Evolutionary conservation across 2,329 filamentous ascomycete species (phyloP).

Genomic region (Pseudocercospora eumusae): DNA sequence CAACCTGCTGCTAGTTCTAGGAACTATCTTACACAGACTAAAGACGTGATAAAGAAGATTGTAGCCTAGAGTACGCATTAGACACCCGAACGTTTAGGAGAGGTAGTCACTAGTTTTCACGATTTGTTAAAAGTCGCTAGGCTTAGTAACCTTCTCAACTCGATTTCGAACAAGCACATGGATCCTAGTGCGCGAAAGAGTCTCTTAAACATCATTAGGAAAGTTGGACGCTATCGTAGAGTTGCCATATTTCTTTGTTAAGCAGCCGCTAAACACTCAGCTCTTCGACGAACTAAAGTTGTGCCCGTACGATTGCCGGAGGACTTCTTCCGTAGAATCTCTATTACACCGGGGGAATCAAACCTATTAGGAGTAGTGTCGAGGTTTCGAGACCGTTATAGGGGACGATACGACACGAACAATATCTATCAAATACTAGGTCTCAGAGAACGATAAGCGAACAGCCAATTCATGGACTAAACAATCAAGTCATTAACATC

Average conservation of each 20-base stretch:
- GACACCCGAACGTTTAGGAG: neutral
- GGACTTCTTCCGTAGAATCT: neutral
- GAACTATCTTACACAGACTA: neutral
- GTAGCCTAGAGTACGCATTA: neutral
- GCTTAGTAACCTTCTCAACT: neutral
- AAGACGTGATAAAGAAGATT: slow-evolving; percentile 1
- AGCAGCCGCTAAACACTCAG: neutral
- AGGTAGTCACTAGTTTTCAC: neutral
- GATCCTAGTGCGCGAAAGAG: neutral
- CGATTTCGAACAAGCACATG: neutral
- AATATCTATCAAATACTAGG: neutral
- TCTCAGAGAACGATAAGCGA: neutral
- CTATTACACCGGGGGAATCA: neutral
- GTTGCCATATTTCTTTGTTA: neutral
- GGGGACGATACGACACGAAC: neutral
- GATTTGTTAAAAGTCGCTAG: neutral
- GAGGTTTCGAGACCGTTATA: neutral
- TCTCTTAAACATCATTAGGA: neutral
- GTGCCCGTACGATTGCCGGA: neutral
- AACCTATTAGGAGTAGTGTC: neutral
- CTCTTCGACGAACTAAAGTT: slow-evolving; percentile 1
- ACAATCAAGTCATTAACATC: neutral
- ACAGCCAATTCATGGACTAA: neutral
- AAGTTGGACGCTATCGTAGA: slow-evolving; percentile 1
- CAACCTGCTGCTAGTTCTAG: neutral